Conservation (phyloP, 1,284 basidiomycete species). For the Cutaneotrichosporon sp. region DNA sequence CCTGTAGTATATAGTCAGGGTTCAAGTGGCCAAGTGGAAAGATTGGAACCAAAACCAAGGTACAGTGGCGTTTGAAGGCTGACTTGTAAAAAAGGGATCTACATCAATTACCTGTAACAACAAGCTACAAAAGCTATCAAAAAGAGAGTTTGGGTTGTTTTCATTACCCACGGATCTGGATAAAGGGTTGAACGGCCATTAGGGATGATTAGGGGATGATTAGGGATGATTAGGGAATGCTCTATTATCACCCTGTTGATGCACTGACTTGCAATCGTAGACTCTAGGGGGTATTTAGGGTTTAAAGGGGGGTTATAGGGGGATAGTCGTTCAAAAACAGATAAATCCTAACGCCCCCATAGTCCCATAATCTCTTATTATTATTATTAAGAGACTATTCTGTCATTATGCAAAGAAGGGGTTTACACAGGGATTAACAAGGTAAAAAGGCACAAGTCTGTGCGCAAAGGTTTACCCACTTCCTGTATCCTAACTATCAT, state of each 20-base stretch:
- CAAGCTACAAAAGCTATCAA: too few species aligned
- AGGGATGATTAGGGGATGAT: neutral
- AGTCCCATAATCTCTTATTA: neutral
- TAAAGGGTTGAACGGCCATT: neutral
- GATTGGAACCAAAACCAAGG: neutral
- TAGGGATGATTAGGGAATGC: neutral
- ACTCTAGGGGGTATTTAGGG: neutral
- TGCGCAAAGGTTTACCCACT: neutral
- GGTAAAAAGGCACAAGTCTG: conserved; percentile 1
- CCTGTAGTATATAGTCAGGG: too few species aligned
- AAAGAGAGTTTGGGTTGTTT: too few species aligned
- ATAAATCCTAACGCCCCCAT: too few species aligned
- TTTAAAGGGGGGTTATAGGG: neutral
- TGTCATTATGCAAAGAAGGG: too few species aligned
- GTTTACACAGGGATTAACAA: too few species aligned
- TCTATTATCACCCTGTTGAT: neutral
- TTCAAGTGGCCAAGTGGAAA: too few species aligned
- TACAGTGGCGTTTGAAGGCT: neutral
- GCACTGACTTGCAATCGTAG: neutral
- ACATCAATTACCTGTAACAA: too few species aligned
- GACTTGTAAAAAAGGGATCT: too few species aligned
- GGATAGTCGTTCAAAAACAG: neutral
- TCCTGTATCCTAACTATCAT: too few species aligned
- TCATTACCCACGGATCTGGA: neutral
- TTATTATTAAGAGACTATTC: too few species aligned